A percentile compares a stretch with the other conserved stretches of the same genome.
Conservation (phyloP, 129 eudicot genomes). For the Sambucus nigra region DNA sequence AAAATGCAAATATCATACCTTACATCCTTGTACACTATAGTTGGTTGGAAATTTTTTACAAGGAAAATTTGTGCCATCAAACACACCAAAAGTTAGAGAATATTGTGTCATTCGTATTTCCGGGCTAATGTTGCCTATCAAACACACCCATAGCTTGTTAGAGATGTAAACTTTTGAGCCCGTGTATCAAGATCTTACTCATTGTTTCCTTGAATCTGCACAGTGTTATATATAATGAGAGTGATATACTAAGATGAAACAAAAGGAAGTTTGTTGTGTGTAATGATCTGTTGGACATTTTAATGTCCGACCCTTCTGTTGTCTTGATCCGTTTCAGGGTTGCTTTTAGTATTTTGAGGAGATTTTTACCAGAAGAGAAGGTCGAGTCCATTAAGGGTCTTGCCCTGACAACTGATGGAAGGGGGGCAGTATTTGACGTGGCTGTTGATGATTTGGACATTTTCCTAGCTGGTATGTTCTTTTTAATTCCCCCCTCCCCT, state of each 20-base stretch:
- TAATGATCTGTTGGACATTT: background rate
- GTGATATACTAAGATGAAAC: background rate
- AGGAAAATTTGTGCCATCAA: too few relatives aligned
- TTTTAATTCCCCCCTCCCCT: background rate
- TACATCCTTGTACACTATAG: too few relatives aligned
- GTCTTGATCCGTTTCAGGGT: constrained; percentile 29
- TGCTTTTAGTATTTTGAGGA: constrained; percentile 62
- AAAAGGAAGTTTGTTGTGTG: background rate
- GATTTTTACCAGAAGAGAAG: constrained; percentile 82
- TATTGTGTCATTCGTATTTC: too few relatives aligned
- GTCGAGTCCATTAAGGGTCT: constrained; percentile 72
- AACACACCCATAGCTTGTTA: too few relatives aligned
- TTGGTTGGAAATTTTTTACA: too few relatives aligned
- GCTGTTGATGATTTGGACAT: constrained; percentile 52
- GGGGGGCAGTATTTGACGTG: constrained; percentile 73
- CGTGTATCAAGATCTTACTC: too few relatives aligned
- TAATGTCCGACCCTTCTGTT: background rate
- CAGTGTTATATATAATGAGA: background rate
- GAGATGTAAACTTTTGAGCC: too few relatives aligned
- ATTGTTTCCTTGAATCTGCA: too few relatives aligned
- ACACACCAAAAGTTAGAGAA: too few relatives aligned
- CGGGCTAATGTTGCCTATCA: too few relatives aligned
- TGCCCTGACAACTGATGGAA: constrained; percentile 75
- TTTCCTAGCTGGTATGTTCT: constrained; percentile 53
- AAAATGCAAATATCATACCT: too few relatives aligned